Evolutionary conservation across 2,329 filamentous ascomycete species (phyloP), one percentile per base, ranked within the genome.

Genomic region (Paraconiothyrium sp.): DNA sequence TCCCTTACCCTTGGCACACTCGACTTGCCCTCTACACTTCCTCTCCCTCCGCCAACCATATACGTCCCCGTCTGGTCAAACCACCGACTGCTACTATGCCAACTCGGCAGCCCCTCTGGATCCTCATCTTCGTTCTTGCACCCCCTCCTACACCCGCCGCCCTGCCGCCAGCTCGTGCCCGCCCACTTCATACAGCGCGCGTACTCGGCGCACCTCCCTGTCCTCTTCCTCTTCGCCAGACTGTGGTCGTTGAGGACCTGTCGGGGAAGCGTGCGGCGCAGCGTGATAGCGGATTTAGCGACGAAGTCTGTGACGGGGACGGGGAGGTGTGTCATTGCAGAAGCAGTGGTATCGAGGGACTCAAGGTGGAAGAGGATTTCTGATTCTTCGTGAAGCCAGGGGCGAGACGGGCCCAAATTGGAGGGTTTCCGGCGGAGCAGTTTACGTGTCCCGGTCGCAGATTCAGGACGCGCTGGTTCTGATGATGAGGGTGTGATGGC

Each of bases 161-260:
- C 71, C 48, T 71, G 68, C 22, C 72, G 64, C 74, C 74, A 77
- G 10, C 54, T 65, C 34, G 66, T 67, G 3, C 71, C 72, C 3
- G 70, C 73, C 75, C 75, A 77, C 55, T 76, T 76, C 70, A 70
- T 75, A 41, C 75, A 77, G 11, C 73, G 66, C 20, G 74, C 73
- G 56, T 75, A 76, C 46, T 76, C 73, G 7, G 70, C 72, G 54
- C 75, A 77, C 9, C 64, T 59, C 0, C 54, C 66, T 2, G 54
- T 49, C 24, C 71, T 63, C 44, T 54, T 61, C 46, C 72, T 72
- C 58, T 75, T 76, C 3, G 54, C 49, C 1, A 65, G 37, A 2
- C 66, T 60, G 34, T 72, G 73, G 2, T 72, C 70, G 9, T 64
- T 60, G 3, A 77, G 68, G 0, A 61, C 64, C 5, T 67, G 67